phyloP scores from a whole-genome alignment of 345 rosid genomes.

The Euclidium syriacum region DNA sequence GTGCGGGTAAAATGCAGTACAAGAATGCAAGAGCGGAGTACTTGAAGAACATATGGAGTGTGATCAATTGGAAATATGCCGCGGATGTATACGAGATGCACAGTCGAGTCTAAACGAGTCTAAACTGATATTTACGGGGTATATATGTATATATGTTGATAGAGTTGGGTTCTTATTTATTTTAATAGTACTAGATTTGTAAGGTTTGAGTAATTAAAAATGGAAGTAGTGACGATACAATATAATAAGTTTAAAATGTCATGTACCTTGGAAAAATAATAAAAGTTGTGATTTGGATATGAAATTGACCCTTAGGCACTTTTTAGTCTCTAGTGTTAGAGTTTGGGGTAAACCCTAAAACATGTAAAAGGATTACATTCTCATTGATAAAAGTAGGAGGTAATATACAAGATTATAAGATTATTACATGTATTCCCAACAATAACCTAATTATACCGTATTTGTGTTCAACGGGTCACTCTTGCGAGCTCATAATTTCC shows the following conservation, averaged over 20 bases:
- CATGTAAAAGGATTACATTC: no score
- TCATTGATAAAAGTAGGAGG: no score
- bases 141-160: background rate
- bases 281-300: no score
- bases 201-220: background rate
- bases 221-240: background rate
- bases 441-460: no score
- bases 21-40: conserved; percentile 82
- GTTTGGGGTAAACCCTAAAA: no score
- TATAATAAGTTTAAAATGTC: no score
- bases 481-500: conserved; percentile 75
- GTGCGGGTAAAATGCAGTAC: conserved; percentile 45
- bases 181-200: background rate
- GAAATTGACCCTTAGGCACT: no score
- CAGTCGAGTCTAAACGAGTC: conserved; percentile 1
- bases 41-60: conserved; percentile 90
- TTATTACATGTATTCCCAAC: no score
- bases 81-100: conserved; percentile 47
- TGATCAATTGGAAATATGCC: conserved; percentile 85
- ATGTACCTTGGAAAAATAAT: no score
- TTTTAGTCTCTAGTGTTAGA: no score
- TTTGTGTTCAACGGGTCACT: no score
- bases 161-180: background rate
- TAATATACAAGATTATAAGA: no score
- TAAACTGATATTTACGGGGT: background rate